phyloP scores from a whole-genome alignment of 1,284 basidiomycete genomes.

The Microbotryum saponariae region DNA sequence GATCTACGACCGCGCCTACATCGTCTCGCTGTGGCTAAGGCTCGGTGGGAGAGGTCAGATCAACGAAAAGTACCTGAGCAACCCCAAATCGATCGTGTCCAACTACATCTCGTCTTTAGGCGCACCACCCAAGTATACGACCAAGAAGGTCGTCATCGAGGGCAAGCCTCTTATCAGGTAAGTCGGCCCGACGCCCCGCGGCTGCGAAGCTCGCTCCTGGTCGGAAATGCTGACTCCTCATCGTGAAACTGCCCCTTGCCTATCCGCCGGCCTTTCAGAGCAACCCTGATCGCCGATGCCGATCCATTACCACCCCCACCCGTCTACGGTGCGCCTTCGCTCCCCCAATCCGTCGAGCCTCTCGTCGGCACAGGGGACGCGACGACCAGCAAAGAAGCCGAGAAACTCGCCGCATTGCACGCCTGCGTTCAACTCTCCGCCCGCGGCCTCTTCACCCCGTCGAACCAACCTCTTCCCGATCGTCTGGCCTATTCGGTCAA shows the following conservation, averaged over 20 bases:
- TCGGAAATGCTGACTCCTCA: background rate
- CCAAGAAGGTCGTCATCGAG: conserved; percentile 6
- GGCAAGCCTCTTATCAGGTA: conserved; percentile 15
- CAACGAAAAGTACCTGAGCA: background rate
- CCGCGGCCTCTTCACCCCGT: conserved; percentile 45
- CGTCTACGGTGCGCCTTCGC: conserved; percentile 9
- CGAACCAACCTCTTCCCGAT: conserved; percentile 30
- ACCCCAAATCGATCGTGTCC: conserved; percentile 11
- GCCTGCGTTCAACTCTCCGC: conserved; percentile 60
- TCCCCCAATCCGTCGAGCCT: conserved; percentile 21
- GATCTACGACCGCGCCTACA: background rate
- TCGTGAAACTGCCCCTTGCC: no score
- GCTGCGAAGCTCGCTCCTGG: background rate
- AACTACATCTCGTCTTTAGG: conserved; percentile 19
- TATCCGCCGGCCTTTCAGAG: background rate
- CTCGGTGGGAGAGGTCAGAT: background rate
- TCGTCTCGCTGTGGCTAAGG: background rate
- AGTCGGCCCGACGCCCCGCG: background rate
- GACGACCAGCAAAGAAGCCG: conserved; percentile 59
- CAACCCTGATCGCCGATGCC: conserved; percentile 26
- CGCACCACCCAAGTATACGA: conserved; percentile 9
- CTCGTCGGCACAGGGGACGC: conserved; percentile 56
- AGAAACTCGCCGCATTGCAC: conserved; percentile 65
- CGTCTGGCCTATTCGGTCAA: background rate
- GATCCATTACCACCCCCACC: conserved; percentile 14